A percentile compares a stretch with the other conserved stretches of the same genome.
phyloP scores from a whole-genome alignment of 2,329 filamentous ascomycete species.

The Colletotrichum lindemuthianum region DNA sequence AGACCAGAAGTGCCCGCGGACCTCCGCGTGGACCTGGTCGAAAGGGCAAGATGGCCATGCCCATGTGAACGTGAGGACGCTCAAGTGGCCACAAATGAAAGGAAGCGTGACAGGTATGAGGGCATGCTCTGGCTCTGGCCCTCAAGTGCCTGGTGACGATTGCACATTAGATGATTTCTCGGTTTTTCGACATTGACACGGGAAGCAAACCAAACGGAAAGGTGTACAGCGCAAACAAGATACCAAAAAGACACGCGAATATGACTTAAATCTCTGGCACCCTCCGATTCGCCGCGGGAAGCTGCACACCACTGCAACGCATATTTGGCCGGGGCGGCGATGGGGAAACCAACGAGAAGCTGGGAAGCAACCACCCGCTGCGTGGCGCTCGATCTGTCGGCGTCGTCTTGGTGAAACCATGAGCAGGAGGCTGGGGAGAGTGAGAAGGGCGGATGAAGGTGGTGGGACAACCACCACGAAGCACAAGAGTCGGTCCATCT shows the following conservation, averaged over 20 bases:
- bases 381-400: slow-evolving; percentile 23
- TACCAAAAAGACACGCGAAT: slow-evolving; percentile 20
- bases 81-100: not conserved
- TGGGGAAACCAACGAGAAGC: not conserved
- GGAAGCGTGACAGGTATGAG: too few species aligned
- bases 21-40: slow-evolving; percentile 27
- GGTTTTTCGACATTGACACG: too few species aligned
- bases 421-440: not conserved
- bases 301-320: not conserved
- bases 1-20: slow-evolving; percentile 34
- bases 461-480: not conserved
- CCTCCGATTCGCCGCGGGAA: not conserved
- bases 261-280: not conserved
- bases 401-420: slow-evolving; percentile 14
- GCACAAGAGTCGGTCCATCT: not conserved
- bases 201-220: too few species aligned
- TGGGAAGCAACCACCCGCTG: slow-evolving; percentile 29
- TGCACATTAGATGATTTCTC: not conserved
- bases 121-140: too few species aligned
- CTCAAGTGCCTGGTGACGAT: too few species aligned
- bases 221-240: slow-evolving; percentile 4
- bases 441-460: not conserved
- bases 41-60: slow-evolving; percentile 31
- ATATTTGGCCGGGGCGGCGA: not conserved
- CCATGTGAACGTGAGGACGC: slow-evolving; percentile 21